Conservation (phyloP, 129 eudicot species). For the Scalesia atractyloides region DNA sequence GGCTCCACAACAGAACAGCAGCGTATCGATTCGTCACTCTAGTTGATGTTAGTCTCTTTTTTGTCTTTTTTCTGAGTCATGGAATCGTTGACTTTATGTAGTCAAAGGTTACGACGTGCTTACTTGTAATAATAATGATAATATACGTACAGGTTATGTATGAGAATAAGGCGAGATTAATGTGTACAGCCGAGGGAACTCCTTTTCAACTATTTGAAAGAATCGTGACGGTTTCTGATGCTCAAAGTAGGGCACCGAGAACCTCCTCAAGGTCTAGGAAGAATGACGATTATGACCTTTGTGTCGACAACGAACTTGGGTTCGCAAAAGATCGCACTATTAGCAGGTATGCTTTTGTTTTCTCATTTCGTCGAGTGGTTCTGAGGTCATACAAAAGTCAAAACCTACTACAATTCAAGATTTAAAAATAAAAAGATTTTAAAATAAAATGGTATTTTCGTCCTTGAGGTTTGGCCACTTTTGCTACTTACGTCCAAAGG, state of each 20-base stretch:
- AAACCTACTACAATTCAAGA: background rate
- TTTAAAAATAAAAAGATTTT: too few species aligned
- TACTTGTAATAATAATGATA: background rate
- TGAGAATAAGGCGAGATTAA: conserved; percentile 71
- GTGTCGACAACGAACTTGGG: conserved; percentile 91
- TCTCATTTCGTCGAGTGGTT: background rate
- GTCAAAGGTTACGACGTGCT: background rate
- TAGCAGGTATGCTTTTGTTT: conserved; percentile 59
- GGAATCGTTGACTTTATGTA: background rate
- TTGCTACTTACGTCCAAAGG: too few species aligned
- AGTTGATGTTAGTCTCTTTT: conserved; percentile 81
- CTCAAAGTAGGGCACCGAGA: conserved; percentile 73
- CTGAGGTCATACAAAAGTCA: background rate
- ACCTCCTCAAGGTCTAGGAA: conserved; percentile 84
- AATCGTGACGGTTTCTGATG: conserved; percentile 82
- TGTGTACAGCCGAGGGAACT: conserved; percentile 90
- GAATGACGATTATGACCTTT: conserved; percentile 72
- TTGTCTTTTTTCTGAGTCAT: conserved; percentile 6
- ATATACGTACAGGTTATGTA: conserved; percentile 68
- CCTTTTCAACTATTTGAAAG: conserved; percentile 73
- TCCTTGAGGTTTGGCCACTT: too few species aligned
- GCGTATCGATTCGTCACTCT: conserved; percentile 93
- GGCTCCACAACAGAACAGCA: conserved; percentile 86
- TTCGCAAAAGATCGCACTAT: conserved; percentile 95
- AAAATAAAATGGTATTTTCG: too few species aligned